phyloP scores from a whole-genome alignment of 2,329 filamentous ascomycete genomes.

The Aspergillus intermedius region DNA sequence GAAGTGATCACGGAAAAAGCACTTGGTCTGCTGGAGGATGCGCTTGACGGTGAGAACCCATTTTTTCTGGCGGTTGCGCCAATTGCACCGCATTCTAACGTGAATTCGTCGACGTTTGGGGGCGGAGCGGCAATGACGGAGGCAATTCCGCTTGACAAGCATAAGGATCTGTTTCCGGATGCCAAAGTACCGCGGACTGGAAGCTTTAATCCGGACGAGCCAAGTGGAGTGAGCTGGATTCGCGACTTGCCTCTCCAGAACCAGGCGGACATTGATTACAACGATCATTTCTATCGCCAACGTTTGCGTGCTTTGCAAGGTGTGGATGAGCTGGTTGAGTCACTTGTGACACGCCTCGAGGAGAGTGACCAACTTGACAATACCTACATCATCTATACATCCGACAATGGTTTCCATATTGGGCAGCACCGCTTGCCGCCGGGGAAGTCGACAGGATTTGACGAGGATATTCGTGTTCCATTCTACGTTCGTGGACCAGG shows the following conservation, averaged over 20 bases:
- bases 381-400: constrained; percentile 57
- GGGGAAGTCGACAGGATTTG: constrained; percentile 53
- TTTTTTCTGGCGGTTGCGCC: constrained; percentile 63
- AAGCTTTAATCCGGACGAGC: constrained; percentile 58
- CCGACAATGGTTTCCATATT: constrained; percentile 57
- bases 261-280: constrained; percentile 42
- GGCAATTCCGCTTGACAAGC: constrained; percentile 53
- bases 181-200: constrained; percentile 54
- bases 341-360: constrained; percentile 38
- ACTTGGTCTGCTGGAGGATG: constrained; percentile 53
- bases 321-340: constrained; percentile 51
- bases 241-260: constrained; percentile 39
- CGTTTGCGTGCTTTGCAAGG: constrained; percentile 47
- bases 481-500: constrained; percentile 56
- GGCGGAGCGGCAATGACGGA: constrained; percentile 31
- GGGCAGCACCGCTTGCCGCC: constrained; percentile 54
- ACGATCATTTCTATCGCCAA: constrained; percentile 48
- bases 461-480: constrained; percentile 56
- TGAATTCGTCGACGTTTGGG: constrained; percentile 28
- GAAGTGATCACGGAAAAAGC: constrained; percentile 56
- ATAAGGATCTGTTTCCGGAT: constrained; percentile 55
- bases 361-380: constrained; percentile 41
- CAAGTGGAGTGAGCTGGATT: constrained; percentile 44
- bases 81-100: constrained; percentile 57
- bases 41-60: constrained; percentile 45